Evolutionary conservation across 192 early-diverging fungal species (phyloP), one percentile per base, ranked within the genome.

Genomic region (Mortierella antarctica): DNA sequence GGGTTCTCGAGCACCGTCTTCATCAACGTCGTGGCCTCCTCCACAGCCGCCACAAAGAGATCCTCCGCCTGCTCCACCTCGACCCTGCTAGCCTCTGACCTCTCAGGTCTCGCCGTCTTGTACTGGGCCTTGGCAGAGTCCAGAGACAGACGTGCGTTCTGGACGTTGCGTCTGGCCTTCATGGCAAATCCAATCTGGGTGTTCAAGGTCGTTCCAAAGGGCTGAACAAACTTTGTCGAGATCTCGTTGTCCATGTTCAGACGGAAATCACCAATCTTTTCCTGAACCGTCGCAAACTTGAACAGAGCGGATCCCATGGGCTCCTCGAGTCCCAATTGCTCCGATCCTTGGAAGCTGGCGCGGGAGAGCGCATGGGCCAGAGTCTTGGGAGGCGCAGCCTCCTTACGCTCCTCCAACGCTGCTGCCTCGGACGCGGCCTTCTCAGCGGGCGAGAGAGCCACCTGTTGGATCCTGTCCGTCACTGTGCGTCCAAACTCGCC

Each of bases 1-100:
- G 96, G 93, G 76, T 86, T 94, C 73, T 96, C 96, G 39, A 98
- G 89, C 9, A 96, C 95, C 23, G 91, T 84, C 76, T 94, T 94
- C 98, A 99, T 99, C 67, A 96, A 89, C 10, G 86, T 92, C 83
- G 96, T 99, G 18, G 96, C 95, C 74, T 98, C 96, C 77, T 98
- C 97, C 40, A 99, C 93, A 7, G 94, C 93, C 14, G 92, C 93
- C 8, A 98, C 96, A 90, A 98, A 98, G 61, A 93, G 90, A 87
- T 98, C 98, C 83, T 99, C 96, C 17, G 95, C 92, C 47, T 91
- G 85, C 75, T 96, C 94, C n/a, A 97, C 94, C 62, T 98, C 96
- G 7, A 88, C 73, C 31, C 95, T 88, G 23, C 89, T 89, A 44
- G 85, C 91, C 48, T 97, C 96, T 9, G 89, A 91, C 40, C 83